Evolutionary conservation across 2,329 filamentous ascomycete species (phyloP).

Genomic region (Ploettnerulaceae sp.): DNA sequence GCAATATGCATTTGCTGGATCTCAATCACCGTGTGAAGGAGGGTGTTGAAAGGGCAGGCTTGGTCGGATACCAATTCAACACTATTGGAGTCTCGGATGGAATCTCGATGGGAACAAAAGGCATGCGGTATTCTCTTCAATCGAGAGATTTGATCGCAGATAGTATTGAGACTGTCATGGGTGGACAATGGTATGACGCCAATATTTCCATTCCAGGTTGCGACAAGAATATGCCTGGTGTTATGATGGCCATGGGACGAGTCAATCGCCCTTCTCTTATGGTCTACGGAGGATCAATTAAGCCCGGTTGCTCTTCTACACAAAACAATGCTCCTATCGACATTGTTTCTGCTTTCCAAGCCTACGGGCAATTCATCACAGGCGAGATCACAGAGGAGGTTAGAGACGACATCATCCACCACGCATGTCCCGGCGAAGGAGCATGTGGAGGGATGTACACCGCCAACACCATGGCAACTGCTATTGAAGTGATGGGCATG

Average conservation of each 20-base stretch:
- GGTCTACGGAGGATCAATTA: constrained; percentile 95
- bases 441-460: constrained; percentile 87
- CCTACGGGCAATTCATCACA: constrained; percentile 90
- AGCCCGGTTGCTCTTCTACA: constrained; percentile 75
- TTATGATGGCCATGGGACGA: constrained; percentile 88
- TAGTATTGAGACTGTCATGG: constrained; percentile 98
- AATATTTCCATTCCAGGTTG: constrained; percentile 96
- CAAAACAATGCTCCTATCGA: constrained; percentile 76
- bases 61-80: constrained; percentile 97
- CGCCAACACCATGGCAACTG: constrained; percentile 71
- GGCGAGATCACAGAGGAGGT: constrained; percentile 88
- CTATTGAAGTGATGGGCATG: constrained; percentile 69
- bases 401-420: constrained; percentile 88
- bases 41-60: constrained; percentile 67
- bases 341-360: constrained; percentile 96
- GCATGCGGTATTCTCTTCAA: constrained; percentile 94
- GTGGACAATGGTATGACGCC: constrained; percentile 96
- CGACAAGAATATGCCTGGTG: constrained; percentile 99
- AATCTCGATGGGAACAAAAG: constrained; percentile 96
- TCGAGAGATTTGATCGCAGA: constrained; percentile 96
- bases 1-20: constrained; percentile 97
- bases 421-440: constrained; percentile 81
- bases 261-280: constrained; percentile 93
- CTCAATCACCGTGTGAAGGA: constrained; percentile 53
- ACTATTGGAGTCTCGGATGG: constrained; percentile 96